A percentile compares a stretch with the other conserved stretches of the same genome.
These are phyloP conservation scores for Mycena alexandri DNA, from an alignment of 768 basidiomycete genomes.

Conservation along the genomic window DNA sequence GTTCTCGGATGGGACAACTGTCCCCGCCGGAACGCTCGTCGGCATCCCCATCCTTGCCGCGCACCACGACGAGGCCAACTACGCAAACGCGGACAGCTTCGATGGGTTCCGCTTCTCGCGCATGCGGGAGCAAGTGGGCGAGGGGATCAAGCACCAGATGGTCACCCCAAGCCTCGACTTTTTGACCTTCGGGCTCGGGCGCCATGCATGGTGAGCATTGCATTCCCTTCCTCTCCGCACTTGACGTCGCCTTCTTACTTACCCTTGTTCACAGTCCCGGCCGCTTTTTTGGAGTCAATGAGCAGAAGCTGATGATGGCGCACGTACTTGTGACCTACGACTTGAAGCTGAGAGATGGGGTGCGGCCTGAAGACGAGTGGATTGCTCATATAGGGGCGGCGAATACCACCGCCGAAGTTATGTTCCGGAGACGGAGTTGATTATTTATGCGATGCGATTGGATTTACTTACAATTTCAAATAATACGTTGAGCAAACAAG, in stretches of 20 bases:
- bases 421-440: slow-evolving; percentile 21
- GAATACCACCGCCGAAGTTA: slow-evolving; percentile 22
- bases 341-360: slow-evolving; percentile 41
- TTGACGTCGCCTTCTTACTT: background rate
- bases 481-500: too few species aligned
- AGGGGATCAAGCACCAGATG: slow-evolving; percentile 45
- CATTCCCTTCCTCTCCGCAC: too few species aligned
- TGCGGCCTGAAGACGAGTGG: slow-evolving; percentile 29
- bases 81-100: slow-evolving; percentile 52
- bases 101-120: slow-evolving; percentile 57
- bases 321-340: slow-evolving; percentile 55
- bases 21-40: slow-evolving; percentile 55
- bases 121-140: slow-evolving; percentile 40
- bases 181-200: slow-evolving; percentile 53
- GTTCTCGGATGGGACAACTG: slow-evolving; percentile 57
- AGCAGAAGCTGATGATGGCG: slow-evolving; percentile 54
- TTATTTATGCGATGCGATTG: too few species aligned
- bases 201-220: slow-evolving; percentile 45
- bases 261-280: slow-evolving; percentile 47
- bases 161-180: slow-evolving; percentile 46
- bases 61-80: slow-evolving; percentile 48
- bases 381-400: background rate
- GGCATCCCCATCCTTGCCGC: slow-evolving; percentile 44
- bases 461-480: too few species aligned
- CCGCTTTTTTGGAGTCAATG: slow-evolving; percentile 55